Evolutionary conservation across 176 grass and related monocot genomes (phyloP).

Genomic region (Eragrostis curvula): DNA sequence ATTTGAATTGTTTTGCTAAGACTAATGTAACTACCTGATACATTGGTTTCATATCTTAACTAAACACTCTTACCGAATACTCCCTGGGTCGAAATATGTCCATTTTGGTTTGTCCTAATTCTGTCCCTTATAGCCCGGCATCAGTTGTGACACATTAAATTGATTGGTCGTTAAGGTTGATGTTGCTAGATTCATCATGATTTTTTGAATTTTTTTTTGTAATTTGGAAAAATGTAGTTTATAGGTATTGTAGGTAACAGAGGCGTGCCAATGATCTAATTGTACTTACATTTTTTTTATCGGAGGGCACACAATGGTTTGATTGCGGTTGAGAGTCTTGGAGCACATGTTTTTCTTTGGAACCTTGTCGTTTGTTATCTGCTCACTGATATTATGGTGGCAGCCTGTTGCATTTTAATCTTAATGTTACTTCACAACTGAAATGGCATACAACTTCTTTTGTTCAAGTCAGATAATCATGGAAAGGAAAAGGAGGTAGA

Average conservation of each 20-base stretch:
- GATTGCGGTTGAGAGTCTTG: not conserved
- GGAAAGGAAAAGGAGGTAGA: not conserved
- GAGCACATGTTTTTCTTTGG: not conserved
- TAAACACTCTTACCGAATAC: not conserved
- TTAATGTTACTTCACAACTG: not conserved
- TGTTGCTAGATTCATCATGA: not conserved
- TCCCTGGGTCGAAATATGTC: not conserved
- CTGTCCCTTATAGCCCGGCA: not conserved
- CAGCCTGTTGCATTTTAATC: not conserved
- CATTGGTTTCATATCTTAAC: not conserved
- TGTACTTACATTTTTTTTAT: not conserved
- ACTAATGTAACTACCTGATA: not conserved
- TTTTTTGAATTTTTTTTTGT: not conserved
- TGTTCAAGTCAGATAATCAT: no score
- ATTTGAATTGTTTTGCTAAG: conserved; percentile 3
- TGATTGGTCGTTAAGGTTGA: not conserved
- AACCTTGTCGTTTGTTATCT: conserved; percentile 9
- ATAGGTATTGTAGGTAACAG: not conserved
- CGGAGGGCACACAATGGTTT: not conserved
- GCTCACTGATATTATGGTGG: not conserved
- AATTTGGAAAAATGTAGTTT: not conserved
- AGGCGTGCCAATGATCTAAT: not conserved
- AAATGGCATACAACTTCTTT: not conserved
- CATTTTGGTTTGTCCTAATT: not conserved
- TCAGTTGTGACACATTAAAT: not conserved